Evolutionary conservation across 768 basidiomycete species (phyloP).

Genomic region (Cubamyces lactineus): DNA sequence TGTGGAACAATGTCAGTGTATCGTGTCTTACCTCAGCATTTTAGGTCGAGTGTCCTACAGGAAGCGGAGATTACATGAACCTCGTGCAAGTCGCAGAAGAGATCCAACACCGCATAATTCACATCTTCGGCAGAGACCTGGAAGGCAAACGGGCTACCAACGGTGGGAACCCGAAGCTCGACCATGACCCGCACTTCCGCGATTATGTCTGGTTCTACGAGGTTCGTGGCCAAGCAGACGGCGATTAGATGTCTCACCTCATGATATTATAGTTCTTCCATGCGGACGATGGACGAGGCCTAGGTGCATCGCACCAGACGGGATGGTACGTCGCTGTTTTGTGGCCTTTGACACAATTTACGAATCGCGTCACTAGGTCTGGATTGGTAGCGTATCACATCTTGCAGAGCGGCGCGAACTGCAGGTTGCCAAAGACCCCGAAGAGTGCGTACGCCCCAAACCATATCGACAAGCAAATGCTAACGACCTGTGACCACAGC

Average conservation of each 20-base stretch:
- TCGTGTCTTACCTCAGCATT: background rate
- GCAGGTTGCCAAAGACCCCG: conserved; percentile 92
- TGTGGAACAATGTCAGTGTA: background rate
- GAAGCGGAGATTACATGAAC: conserved; percentile 97
- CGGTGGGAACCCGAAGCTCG: conserved; percentile 84
- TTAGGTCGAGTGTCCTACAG: conserved; percentile 92
- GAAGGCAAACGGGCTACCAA: conserved; percentile 89
- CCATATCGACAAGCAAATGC: background rate
- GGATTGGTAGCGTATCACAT: conserved; percentile 91
- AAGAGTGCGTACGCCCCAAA: conserved; percentile 63
- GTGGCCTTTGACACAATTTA: background rate
- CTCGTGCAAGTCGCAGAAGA: conserved; percentile 93
- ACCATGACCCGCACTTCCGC: conserved; percentile 92
- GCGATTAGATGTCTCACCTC: background rate
- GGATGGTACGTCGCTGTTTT: conserved; percentile 72
- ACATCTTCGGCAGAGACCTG: conserved; percentile 93
- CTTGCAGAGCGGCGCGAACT: conserved; percentile 85
- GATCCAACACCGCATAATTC: conserved; percentile 98
- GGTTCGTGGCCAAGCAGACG: conserved; percentile 43
- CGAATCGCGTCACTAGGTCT: conserved; percentile 57
- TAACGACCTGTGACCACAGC: conserved; percentile 48
- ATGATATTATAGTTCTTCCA: conserved; percentile 80
- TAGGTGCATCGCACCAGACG: conserved; percentile 98
- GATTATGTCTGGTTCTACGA: conserved; percentile 98
- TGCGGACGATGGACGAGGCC: conserved; percentile 87